Percentiles rank a stretch among this genome's conserved stretches.
phyloP scores from a whole-genome alignment of 2,329 filamentous ascomycete genomes.

The Phialocephala subalpina region DNA sequence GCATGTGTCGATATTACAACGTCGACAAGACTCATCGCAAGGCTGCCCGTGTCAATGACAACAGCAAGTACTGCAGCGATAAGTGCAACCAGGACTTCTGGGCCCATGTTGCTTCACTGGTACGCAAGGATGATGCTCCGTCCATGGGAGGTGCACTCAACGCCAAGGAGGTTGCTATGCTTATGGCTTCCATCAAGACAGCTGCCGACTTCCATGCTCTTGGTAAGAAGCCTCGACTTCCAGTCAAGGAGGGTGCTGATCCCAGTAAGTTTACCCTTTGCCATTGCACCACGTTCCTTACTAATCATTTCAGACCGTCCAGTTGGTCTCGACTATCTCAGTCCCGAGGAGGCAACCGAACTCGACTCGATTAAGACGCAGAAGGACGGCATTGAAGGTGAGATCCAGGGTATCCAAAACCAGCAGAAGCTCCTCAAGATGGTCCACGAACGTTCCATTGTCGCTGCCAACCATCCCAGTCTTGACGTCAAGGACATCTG shows the following conservation, averaged over 20 bases:
- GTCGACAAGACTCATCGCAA: constrained; percentile 35
- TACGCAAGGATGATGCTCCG: constrained; percentile 35
- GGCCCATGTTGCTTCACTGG: constrained; percentile 27
- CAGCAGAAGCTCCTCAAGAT: constrained; percentile 38
- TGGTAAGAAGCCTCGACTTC: constrained; percentile 40
- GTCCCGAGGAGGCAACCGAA: constrained; percentile 35
- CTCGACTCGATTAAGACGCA: constrained; percentile 35
- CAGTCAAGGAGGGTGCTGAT: constrained; percentile 36
- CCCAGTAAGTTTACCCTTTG: constrained; percentile 33
- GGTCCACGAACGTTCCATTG: constrained; percentile 37
- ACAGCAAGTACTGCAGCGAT: constrained; percentile 45
- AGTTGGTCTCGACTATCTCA: constrained; percentile 39
- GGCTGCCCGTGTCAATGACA: constrained; percentile 39
- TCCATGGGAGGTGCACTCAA: constrained; percentile 42
- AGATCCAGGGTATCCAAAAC: constrained; percentile 31
- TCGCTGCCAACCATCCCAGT: constrained; percentile 33
- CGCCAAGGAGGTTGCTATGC: constrained; percentile 32
- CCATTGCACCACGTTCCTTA: background rate
- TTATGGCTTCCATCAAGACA: constrained; percentile 32
- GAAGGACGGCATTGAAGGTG: constrained; percentile 29
- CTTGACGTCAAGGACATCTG: constrained; percentile 38
- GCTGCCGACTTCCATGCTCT: constrained; percentile 36
- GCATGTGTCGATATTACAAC: constrained; percentile 41
- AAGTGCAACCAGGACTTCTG: constrained; percentile 38
- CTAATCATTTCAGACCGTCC: constrained; percentile 31